Base-by-base conservation (phyloP, 1,284 basidiomycete genomes). In the Lentinula novae-zelandiae region DNA sequence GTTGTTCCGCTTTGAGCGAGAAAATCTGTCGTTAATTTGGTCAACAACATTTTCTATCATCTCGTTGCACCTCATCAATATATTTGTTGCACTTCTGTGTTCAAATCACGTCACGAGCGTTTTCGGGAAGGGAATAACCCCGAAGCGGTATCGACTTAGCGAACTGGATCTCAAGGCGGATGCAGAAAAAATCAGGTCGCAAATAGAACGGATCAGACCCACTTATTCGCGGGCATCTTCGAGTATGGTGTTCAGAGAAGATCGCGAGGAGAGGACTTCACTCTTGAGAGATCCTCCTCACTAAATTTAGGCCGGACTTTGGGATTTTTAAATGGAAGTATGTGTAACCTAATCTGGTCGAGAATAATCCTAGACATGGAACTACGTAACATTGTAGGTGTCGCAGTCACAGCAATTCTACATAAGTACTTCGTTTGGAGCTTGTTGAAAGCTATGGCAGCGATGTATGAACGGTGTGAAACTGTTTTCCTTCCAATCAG, bases 51-150 rank as follows among this genome's bases (percentile, higher is more conserved):
- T 92, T 69, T 72, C 82, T n/a, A 72, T 90, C 59, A 84, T 86
- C 8, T 83, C 85, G 15, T 69, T 87, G 46, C 88, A 91, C 67
- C 67, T 92, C 60, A 61, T 79, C 39, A 87, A 88, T 72, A 86
- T 92, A 63, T 65, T 86, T 54, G 76, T 83, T 0, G 80, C 83
- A 12, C 71, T 92, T 53, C 73, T 92, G 27, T 91, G 88, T 68
- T 80, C 85, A 50, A 91, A 92, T 72, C 89, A 92, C 66, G 81
- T 92, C 58, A 91, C 86, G 61, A 73, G 77, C 60, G 82, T 69
- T 60, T 84, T 92, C 70, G 89, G 90, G 57, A 89, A 89, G 73
- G 87, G 89, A 2, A 76, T 92, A 54, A 88, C 80, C 57, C 90
- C 89, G 10, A 79, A 78, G 72, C 73, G 76, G 66, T 92, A 92